Percentiles rank a stretch among this genome's conserved stretches.
These are phyloP conservation scores for Neurospora sp. DNA, from an alignment of 495 filamentous ascomycete genomes.

Conservation along the genomic window DNA sequence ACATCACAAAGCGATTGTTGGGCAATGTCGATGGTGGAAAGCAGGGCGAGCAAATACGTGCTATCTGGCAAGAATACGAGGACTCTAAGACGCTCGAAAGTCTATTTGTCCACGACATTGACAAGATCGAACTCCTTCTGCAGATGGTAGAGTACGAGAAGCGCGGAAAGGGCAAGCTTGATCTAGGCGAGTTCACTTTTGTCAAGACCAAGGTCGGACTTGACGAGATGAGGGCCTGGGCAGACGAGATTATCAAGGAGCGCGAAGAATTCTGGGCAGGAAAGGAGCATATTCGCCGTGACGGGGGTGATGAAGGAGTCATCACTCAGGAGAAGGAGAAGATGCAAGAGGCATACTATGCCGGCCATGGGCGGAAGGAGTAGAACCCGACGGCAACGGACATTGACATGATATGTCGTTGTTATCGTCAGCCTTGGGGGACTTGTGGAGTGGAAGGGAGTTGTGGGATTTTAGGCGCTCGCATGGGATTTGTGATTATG, in stretches of 20 bases:
- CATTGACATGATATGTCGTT: neutral
- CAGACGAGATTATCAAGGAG: constrained; percentile 63
- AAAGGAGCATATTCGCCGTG: constrained; percentile 30
- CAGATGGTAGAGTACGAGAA: constrained; percentile 98
- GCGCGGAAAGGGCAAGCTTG: constrained; percentile 46
- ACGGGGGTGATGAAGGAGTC: constrained; percentile 29
- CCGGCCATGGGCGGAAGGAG: constrained; percentile 11
- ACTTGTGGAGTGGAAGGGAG: neutral
- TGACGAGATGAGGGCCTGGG: constrained; percentile 73
- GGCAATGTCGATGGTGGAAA: constrained; percentile 60
- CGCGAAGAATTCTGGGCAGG: constrained; percentile 61
- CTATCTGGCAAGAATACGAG: constrained; percentile 90
- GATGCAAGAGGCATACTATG: constrained; percentile 35
- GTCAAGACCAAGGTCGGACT: constrained; percentile 64
- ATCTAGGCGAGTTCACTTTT: constrained; percentile 74
- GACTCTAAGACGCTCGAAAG: constrained; percentile 71
- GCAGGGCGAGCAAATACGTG: constrained; percentile 57
- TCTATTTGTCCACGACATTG: constrained; percentile 88
- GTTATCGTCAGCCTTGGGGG: neutral
- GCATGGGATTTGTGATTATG: neutral
- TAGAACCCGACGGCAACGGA: constrained; percentile 7
- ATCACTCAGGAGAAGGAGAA: constrained; percentile 22
- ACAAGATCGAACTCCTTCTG: constrained; percentile 87
- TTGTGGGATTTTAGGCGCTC: neutral
- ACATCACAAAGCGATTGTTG: constrained; percentile 61